A percentile compares a stretch with the other conserved stretches of the same genome.
These are phyloP conservation scores for Castanea sativa DNA, from an alignment of 306 rosid genomes.

Conservation along the genomic window DNA sequence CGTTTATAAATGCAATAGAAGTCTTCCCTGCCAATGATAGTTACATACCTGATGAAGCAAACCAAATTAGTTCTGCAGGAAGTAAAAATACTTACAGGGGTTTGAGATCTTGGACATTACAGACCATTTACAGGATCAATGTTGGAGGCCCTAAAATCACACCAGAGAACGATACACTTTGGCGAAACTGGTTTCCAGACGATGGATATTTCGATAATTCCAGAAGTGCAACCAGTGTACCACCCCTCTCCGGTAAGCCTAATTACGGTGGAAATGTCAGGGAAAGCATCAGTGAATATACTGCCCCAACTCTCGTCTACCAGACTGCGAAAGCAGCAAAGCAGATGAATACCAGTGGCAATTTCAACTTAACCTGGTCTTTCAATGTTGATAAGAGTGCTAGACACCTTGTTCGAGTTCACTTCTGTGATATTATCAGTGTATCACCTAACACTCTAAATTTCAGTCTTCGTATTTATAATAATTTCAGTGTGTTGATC, in stretches of 20 bases:
- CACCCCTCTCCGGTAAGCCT: too few species aligned
- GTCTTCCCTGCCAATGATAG: slow-evolving; percentile 29
- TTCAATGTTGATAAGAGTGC: slow-evolving; percentile 11
- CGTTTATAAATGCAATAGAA: slow-evolving; percentile 56
- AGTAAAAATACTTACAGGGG: not conserved
- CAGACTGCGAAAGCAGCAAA: slow-evolving; percentile 17
- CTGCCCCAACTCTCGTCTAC: slow-evolving; percentile 22
- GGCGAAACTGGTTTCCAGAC: slow-evolving; percentile 33
- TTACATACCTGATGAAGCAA: not conserved
- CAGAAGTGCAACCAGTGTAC: not conserved
- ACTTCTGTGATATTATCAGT: slow-evolving; percentile 35
- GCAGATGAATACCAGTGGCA: not conserved
- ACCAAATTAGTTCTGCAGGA: slow-evolving; percentile 1
- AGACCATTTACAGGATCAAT: slow-evolving; percentile 33
- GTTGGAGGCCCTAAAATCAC: slow-evolving; percentile 24
- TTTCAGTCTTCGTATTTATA: slow-evolving; percentile 25
- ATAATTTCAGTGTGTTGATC: not conserved
- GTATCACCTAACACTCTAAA: fast-evolving
- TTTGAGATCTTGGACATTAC: slow-evolving; percentile 6
- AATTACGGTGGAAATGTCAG: too few species aligned
- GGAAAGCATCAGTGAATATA: too few species aligned
- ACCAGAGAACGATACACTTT: not conserved
- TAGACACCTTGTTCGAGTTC: slow-evolving; percentile 31
- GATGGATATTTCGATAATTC: not conserved
- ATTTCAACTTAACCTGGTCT: slow-evolving; percentile 25